These are phyloP conservation scores for Colletotrichum camelliae DNA, from an alignment of 2,329 filamentous ascomycete species.

Conservation along the genomic window DNA sequence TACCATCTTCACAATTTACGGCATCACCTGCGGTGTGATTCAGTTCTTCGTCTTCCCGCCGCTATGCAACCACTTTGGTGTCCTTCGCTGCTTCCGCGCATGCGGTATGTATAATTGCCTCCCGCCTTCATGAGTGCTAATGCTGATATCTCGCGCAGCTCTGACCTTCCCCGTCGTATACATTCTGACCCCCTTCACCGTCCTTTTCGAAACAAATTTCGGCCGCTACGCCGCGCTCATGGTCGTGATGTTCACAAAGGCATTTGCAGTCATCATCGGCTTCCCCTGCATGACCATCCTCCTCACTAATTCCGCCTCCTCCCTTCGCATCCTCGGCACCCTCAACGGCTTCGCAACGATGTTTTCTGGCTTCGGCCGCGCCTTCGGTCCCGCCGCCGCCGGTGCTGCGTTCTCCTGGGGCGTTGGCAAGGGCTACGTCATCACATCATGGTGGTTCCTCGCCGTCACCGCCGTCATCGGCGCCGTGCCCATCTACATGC, in stretches of 20 bases:
- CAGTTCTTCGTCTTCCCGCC: slow-evolving; percentile 88
- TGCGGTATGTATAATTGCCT: slow-evolving; percentile 47
- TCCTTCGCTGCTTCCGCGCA: slow-evolving; percentile 74
- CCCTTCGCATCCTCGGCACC: slow-evolving; percentile 82
- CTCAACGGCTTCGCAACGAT: slow-evolving; percentile 92
- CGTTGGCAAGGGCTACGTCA: slow-evolving; percentile 75
- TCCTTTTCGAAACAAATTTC: slow-evolving; percentile 57
- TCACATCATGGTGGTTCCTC: slow-evolving; percentile 85
- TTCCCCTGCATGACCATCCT: slow-evolving; percentile 92
- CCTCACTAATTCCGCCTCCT: slow-evolving; percentile 86
- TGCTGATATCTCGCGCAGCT: slow-evolving; percentile 37
- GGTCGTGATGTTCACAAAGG: slow-evolving; percentile 74
- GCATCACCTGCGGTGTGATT: slow-evolving; percentile 77
- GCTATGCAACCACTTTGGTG: slow-evolving; percentile 74
- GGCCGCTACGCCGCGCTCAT: slow-evolving; percentile 69
- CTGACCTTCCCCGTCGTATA: slow-evolving; percentile 77
- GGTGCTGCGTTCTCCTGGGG: slow-evolving; percentile 80
- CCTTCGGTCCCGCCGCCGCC: slow-evolving; percentile 75
- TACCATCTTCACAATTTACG: slow-evolving; percentile 83
- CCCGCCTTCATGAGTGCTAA: neutral
- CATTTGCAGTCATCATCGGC: slow-evolving; percentile 78
- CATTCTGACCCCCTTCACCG: slow-evolving; percentile 81
- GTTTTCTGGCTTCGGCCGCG: slow-evolving; percentile 80
- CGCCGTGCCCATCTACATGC: slow-evolving; percentile 74
- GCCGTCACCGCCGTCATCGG: slow-evolving; percentile 67